Conservation (phyloP, 163 green algal species). For the Scenedesmus sp. region DNA sequence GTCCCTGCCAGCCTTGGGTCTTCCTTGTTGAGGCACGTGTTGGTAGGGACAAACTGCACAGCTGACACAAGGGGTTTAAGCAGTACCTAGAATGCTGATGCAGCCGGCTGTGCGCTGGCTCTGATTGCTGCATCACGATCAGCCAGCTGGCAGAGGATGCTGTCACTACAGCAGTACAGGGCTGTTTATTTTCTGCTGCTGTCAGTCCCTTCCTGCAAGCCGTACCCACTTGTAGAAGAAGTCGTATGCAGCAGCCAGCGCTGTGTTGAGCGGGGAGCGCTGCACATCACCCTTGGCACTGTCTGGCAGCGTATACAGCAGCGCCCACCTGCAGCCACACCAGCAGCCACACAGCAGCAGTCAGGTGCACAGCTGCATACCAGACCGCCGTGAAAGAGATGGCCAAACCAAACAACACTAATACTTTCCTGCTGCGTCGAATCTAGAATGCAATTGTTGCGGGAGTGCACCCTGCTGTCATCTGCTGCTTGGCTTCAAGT, state of each 20-base stretch:
- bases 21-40: no score
- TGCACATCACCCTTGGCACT: conserved; percentile 44
- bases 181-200: not conserved
- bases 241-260: conserved; percentile 46
- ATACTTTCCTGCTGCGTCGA: not conserved
- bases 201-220: not conserved
- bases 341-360: not conserved
- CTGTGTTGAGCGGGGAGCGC: conserved; percentile 23
- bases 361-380: not conserved
- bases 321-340: conserved; percentile 35
- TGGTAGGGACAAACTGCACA: no score
- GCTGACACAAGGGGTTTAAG: no score
- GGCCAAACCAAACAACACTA: not conserved
- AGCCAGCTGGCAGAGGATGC: not conserved
- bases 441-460: no score
- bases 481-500: not conserved
- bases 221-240: conserved; percentile 53
- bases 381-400: not conserved
- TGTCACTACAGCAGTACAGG: not conserved
- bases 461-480: no score
- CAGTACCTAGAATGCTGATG: no score
- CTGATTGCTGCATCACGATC: no score
- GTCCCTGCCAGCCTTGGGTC: no score
- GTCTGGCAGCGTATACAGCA: conserved; percentile 52
- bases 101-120: no score